Conservation (phyloP, 768 basidiomycete species). For the Amanita muscaria region DNA sequence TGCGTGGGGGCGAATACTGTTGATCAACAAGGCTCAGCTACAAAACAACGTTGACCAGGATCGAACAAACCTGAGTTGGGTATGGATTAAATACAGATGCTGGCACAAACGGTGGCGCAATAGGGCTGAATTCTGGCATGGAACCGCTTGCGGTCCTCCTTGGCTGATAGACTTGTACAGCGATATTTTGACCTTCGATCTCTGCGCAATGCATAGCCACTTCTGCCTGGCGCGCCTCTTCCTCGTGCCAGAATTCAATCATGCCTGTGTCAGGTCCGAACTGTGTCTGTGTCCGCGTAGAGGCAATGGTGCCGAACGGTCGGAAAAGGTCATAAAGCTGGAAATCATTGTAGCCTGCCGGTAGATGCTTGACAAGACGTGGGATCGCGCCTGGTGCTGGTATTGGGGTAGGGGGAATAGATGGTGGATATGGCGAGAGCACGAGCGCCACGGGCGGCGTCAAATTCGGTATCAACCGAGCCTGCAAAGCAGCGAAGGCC, state of each 20-base stretch:
- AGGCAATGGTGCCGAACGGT: conserved; percentile 76
- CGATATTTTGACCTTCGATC: conserved; percentile 76
- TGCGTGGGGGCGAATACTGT: conserved; percentile 65
- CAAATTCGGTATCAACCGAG: conserved; percentile 57
- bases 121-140: conserved; percentile 59
- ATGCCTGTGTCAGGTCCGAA: conserved; percentile 73
- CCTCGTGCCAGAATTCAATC: conserved; percentile 83
- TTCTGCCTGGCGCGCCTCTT: conserved; percentile 72
- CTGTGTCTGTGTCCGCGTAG: conserved; percentile 62
- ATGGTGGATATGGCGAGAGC: conserved; percentile 79
- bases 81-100: conserved; percentile 51
- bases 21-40: conserved; percentile 3
- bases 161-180: conserved; percentile 70
- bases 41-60: background rate
- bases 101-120: conserved; percentile 72
- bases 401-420: conserved; percentile 62
- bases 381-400: conserved; percentile 72
- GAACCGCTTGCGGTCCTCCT: conserved; percentile 42
- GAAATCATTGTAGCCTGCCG: conserved; percentile 54
- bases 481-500: conserved; percentile 76
- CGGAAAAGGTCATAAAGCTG: conserved; percentile 81
- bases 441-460: conserved; percentile 52
- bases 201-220: conserved; percentile 79
- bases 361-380: conserved; percentile 80
- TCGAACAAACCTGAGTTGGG: conserved; percentile 42